These are phyloP conservation scores for Sclerotiophoma versabilis DNA, from an alignment of 2,329 filamentous ascomycete genomes.

Conservation along the genomic window DNA sequence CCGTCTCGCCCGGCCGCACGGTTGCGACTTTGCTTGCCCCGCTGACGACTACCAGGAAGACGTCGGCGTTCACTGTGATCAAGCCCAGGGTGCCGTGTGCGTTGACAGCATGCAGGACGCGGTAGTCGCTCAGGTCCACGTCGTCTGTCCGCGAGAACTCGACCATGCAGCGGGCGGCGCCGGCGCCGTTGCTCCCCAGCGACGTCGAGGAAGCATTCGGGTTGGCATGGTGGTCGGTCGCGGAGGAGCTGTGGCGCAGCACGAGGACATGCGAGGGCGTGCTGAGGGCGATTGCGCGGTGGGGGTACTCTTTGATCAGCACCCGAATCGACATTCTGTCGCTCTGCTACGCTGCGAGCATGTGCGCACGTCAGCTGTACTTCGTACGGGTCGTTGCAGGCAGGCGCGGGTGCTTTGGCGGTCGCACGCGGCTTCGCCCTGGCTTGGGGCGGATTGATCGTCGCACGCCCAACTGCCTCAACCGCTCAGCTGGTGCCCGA, in stretches of 20 bases:
- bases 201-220: constrained; percentile 65
- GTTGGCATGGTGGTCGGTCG: constrained; percentile 57
- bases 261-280: constrained; percentile 82
- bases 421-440: constrained; percentile 26
- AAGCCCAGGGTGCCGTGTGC: constrained; percentile 88
- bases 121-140: constrained; percentile 76
- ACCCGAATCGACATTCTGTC: constrained; percentile 67
- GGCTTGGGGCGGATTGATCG: constrained; percentile 22
- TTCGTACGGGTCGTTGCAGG: constrained; percentile 19
- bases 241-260: constrained; percentile 76
- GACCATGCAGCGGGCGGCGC: constrained; percentile 76
- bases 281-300: constrained; percentile 85
- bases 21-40: constrained; percentile 79
- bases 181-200: constrained; percentile 46
- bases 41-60: constrained; percentile 91
- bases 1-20: constrained; percentile 84
- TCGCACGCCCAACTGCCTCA: constrained; percentile 20
- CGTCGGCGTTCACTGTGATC: constrained; percentile 81
- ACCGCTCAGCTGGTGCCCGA: constrained; percentile 28
- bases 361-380: constrained; percentile 8
- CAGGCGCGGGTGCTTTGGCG: constrained; percentile 35
- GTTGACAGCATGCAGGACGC: constrained; percentile 73
- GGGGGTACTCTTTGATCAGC: constrained; percentile 83
- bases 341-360: constrained; percentile 16
- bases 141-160: constrained; percentile 75